phyloP scores from a whole-genome alignment of 2,329 filamentous ascomycete species.

The Colletotrichum cordylinicola region DNA sequence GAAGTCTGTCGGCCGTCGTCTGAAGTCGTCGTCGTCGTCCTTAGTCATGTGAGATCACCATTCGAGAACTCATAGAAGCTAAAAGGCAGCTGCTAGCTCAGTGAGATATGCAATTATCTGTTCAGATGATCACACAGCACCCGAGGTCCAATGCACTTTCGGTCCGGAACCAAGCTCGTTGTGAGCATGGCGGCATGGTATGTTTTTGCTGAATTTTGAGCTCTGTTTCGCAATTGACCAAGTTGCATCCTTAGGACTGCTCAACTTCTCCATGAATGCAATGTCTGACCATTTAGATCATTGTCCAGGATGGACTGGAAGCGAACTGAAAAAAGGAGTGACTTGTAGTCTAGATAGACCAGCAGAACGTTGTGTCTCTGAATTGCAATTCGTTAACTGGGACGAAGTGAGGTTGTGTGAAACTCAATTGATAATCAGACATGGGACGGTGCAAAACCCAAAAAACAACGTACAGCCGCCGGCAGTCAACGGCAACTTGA shows the following conservation, averaged over 20 bases:
- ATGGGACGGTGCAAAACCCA: neutral
- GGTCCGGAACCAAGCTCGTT: too few relatives aligned
- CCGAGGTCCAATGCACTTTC: fast-evolving
- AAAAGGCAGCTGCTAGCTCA: neutral
- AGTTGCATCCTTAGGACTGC: neutral
- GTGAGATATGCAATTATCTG: neutral
- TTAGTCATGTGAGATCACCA: neutral
- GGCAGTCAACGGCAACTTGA: neutral
- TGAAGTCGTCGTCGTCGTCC: neutral
- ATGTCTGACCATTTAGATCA: fast-evolving
- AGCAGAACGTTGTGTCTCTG: neutral
- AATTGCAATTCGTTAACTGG: neutral
- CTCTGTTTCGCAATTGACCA: fast-evolving
- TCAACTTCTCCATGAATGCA: fast-evolving
- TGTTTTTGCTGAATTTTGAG: neutral
- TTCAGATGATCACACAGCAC: neutral
- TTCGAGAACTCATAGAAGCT: neutral
- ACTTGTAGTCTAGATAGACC: neutral
- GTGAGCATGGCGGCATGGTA: too few relatives aligned
- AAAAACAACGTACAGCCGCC: neutral
- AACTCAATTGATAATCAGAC: neutral
- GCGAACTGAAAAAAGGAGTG: too few relatives aligned
- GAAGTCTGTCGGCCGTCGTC: neutral
- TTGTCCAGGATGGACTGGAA: fast-evolving
- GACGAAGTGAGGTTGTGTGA: neutral